Evolutionary conservation across 2,329 filamentous ascomycete genomes (phyloP), one percentile per base, ranked within the genome.

Genomic region (Botrytis fragariae): DNA sequence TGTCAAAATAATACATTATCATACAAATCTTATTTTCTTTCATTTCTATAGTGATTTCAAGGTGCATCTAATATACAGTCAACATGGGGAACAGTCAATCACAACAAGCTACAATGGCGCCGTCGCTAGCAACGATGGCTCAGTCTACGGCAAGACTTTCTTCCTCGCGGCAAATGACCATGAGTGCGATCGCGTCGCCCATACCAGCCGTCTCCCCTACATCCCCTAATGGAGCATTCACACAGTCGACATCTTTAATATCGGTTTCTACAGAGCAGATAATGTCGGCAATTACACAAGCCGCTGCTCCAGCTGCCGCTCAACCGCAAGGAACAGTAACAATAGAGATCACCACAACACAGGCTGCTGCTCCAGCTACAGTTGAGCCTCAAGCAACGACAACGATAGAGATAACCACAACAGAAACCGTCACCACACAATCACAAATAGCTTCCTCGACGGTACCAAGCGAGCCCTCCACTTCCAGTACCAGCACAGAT

Each of bases 171-270:
- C 51, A 3, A 8, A 32, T 57, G 5, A 29, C 25, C n/a, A 57
- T 57, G 51, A 29, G 51, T 29, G 1, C 16, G 3, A 57, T 57
- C 3, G n/a, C 51, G n/a, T 29, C n/a, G 14, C n/a, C n/a, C 6
- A 87, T 93, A 77, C 85, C 90, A n/a, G 82, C 91, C 57, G 83
- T 92, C 63, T 82, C 93, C 12, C 91, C 92, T 0, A 82, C 93
- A 14, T 57, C 14, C 2, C 51, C n/a, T 18, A 57, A 57, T 57
- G 51, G 51, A 32, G 8, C 51, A 57, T 57, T 57, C n/a, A 57
- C 51, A 57, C 51, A 57, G 51, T 57, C 51, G 14, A 57, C 51
- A 32, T 16, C 51, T 29, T 57, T 2, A 18, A 57, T 8, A 29
- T 29, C 51, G 3, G 14, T 57, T 57, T 57, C n/a, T 29, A 57